phyloP scores from a whole-genome alignment of 345 rosid species.

The Boechera retrofracta region DNA sequence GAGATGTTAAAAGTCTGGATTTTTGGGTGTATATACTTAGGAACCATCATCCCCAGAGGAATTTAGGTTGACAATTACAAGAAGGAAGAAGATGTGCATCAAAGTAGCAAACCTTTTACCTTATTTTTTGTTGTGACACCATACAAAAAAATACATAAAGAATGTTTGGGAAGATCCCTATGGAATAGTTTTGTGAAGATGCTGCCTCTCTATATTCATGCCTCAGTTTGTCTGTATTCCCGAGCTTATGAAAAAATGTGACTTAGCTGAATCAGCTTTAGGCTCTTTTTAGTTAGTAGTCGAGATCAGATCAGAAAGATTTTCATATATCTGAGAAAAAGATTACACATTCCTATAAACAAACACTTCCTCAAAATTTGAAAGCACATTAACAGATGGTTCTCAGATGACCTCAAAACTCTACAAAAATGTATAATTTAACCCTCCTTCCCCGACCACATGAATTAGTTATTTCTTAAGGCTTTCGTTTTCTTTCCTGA shows the following conservation, averaged over 20 bases:
- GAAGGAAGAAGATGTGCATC: slow-evolving; percentile 34
- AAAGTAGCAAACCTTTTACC: slow-evolving; percentile 22
- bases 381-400: neutral
- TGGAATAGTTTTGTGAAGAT: slow-evolving; percentile 25
- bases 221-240: slow-evolving; percentile 1
- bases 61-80: slow-evolving; percentile 42
- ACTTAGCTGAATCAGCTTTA: neutral
- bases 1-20: slow-evolving; percentile 34
- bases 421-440: neutral
- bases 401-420: neutral
- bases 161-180: slow-evolving; percentile 21
- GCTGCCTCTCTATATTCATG: slow-evolving; percentile 4
- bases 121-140: slow-evolving; percentile 36
- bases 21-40: slow-evolving; percentile 68
- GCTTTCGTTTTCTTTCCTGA: slow-evolving; percentile 61
- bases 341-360: neutral
- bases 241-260: slow-evolving; percentile 4
- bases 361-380: neutral
- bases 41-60: slow-evolving; percentile 45
- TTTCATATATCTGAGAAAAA: neutral
- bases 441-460: neutral
- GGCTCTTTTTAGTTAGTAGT: neutral
- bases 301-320: neutral
- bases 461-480: slow-evolving; percentile 43
- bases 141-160: slow-evolving; percentile 18